phyloP scores from a whole-genome alignment of 2,329 filamentous ascomycete genomes.

The Lecanoromycetidae sp. region DNA sequence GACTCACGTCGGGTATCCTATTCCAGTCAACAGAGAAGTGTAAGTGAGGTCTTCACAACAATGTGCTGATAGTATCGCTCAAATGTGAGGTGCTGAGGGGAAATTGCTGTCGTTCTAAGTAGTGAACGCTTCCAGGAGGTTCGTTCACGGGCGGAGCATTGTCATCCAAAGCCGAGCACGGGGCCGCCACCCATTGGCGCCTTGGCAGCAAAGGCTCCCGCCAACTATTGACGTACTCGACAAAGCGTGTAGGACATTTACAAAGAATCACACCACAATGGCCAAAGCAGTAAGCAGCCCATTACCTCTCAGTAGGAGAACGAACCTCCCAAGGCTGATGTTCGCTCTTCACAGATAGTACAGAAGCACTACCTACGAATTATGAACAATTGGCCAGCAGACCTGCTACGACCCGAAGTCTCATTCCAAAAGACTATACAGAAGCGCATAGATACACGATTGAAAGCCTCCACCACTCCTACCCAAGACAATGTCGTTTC shows the following conservation, averaged over 20 bases:
- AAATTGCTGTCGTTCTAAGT: no score
- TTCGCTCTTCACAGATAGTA: conserved; percentile 12
- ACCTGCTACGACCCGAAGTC: conserved; percentile 37
- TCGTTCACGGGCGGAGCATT: conserved; percentile 8
- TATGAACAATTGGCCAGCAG: conserved; percentile 38
- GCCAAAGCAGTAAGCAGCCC: conserved; percentile 13
- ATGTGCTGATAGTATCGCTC: neutral
- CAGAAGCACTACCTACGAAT: conserved; percentile 39
- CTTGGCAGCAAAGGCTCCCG: conserved; percentile 3
- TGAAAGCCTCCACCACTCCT: conserved; percentile 10
- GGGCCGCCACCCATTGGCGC: neutral
- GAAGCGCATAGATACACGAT: conserved; percentile 28
- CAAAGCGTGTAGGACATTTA: no score
- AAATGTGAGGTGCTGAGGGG: no score
- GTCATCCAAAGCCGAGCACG: conserved; percentile 5
- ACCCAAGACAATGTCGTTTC: conserved; percentile 11
- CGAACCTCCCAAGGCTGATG: neutral
- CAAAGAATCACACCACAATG: conserved; percentile 2
- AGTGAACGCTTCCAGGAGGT: conserved; percentile 1
- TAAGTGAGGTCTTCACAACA: neutral
- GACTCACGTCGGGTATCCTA: neutral
- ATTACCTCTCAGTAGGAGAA: no score
- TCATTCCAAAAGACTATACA: conserved; percentile 35
- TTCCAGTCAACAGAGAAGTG: neutral
- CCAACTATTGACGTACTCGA: no score